phyloP scores from a whole-genome alignment of 2,329 filamentous ascomycete genomes.

The Akanthomyces uredinophilus region DNA sequence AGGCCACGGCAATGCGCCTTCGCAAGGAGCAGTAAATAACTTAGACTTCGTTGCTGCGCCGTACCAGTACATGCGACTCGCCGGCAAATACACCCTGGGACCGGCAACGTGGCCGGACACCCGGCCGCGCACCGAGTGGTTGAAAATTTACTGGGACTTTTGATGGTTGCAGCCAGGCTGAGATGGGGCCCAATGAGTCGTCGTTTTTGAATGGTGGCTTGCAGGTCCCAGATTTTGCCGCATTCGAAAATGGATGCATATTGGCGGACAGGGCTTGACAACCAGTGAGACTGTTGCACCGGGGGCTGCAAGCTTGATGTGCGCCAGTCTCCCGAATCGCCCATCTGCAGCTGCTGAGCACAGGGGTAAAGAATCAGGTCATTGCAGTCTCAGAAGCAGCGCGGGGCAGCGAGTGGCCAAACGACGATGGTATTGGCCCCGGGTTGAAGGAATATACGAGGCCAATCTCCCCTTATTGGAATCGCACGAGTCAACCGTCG shows the following conservation, averaged over 20 bases:
- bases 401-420: background rate
- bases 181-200: background rate
- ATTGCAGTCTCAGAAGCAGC: background rate
- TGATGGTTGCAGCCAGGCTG: background rate
- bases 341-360: background rate
- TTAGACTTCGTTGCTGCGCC: too few species aligned
- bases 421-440: background rate
- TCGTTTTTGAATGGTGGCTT: conserved; percentile 3
- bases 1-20: background rate
- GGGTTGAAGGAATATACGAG: background rate
- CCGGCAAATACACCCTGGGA: background rate
- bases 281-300: background rate
- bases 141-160: background rate
- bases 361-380: background rate
- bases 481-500: background rate
- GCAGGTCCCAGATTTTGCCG: conserved; percentile 6
- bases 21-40: background rate
- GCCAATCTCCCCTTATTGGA: background rate
- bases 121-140: background rate
- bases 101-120: background rate
- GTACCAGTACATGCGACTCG: background rate
- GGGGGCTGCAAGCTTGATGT: background rate
- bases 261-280: background rate
- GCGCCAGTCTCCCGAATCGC: background rate
- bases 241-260: conserved; percentile 8